Base-by-base conservation (phyloP, 257 asterid genomes). In the Solanum ossicruentum region DNA sequence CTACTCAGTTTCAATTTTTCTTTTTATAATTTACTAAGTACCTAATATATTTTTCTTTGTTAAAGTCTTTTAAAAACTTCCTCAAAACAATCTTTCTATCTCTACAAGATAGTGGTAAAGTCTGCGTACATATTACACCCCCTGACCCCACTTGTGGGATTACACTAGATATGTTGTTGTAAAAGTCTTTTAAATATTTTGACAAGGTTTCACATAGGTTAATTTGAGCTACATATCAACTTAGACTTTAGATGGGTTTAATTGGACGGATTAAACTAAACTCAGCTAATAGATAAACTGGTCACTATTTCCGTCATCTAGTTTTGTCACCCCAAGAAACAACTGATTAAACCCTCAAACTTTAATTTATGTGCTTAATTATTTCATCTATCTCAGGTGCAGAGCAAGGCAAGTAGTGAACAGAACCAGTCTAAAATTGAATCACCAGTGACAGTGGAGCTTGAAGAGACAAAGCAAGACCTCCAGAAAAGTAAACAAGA, bases 401-500 rank as follows among this genome's bases (percentile, higher is more conserved):
- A 93, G 78, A 84, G 63, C 66, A 91, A 87, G 81, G 77, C 81
- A 54, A 87, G 81, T n/a, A 20, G 84, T 78, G 82, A 4, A 41
- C 85, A 82, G 63, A 21, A 15, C 66, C 83, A 66, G 65, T 20
- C 88, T 21, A 91, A 80, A 73, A 39, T n/a, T 2, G 92, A 88
- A 73, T 84, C 21, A 77, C 65, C 80, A 8, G 88, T 88, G 1
- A 85, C 78, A 73, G 84, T 82, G 4, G 95, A 92, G 89, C 89
- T 89, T 10, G 92, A 91, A 88, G 93, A 92, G 82, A 88, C 93
- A 0, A 93, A 90, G 85, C 90, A 90, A 86, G 87, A 61, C 87
- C 91, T 91, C 11, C 75, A 88, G 75, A 93, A 91, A 80, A 86
- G 90, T 1, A 91, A 91, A 82, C 93, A 93, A 88, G 97, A 91